A percentile compares a stretch with the other conserved stretches of the same genome.
Conservation (phyloP, 495 filamentous ascomycete species). For the Haplographium delicatum region DNA sequence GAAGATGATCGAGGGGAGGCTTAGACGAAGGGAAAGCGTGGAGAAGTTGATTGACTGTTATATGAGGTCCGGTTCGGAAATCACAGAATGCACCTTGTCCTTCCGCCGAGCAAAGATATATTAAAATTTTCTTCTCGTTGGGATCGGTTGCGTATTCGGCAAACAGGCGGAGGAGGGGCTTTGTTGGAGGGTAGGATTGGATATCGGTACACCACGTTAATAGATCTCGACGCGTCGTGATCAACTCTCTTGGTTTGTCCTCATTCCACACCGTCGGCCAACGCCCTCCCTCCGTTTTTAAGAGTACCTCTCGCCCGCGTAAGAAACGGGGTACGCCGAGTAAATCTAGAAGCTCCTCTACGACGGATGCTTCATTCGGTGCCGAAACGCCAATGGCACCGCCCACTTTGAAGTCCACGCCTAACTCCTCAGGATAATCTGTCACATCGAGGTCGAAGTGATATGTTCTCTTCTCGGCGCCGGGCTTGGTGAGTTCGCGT, state of each 20-base stretch:
- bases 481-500: conserved; percentile 80
- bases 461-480: conserved; percentile 94
- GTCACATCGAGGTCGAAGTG: conserved; percentile 97
- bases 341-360: conserved; percentile 77
- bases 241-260: conserved; percentile 73
- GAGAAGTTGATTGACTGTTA: conserved; percentile 79
- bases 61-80: conserved; percentile 81
- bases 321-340: conserved; percentile 71
- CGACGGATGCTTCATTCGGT: conserved; percentile 70
- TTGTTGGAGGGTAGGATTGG: conserved; percentile 87
- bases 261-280: conserved; percentile 99
- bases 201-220: conserved; percentile 94
- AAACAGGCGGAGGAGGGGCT: conserved; percentile 77
- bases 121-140: conserved; percentile 81
- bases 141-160: conserved; percentile 76
- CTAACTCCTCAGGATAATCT: conserved; percentile 82
- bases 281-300: conserved; percentile 73
- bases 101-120: conserved; percentile 81
- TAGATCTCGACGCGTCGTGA: conserved; percentile 84
- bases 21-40: conserved; percentile 88
- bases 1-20: conserved; percentile 74
- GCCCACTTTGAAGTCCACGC: conserved; percentile 91
- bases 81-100: conserved; percentile 94
- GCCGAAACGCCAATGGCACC: conserved; percentile 92
- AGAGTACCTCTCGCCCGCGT: conserved; percentile 71